These are phyloP conservation scores for Citrullus colocynthis DNA, from an alignment of 306 rosid genomes.

Conservation along the genomic window DNA sequence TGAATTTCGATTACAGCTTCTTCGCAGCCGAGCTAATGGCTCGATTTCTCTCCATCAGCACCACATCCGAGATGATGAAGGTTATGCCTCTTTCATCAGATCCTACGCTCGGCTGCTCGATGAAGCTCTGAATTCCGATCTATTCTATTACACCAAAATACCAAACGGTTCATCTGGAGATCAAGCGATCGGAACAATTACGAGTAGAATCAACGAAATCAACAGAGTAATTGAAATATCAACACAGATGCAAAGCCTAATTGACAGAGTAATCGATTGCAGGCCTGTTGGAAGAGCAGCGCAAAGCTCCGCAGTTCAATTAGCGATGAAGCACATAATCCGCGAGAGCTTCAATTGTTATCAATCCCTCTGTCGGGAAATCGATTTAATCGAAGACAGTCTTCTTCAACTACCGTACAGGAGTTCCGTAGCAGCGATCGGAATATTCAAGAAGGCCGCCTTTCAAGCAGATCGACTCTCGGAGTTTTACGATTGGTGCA, in stretches of 20 bases:
- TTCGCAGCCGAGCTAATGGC: conserved; percentile 39
- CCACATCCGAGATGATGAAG: conserved; percentile 28
- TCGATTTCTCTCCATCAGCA: conserved; percentile 48
- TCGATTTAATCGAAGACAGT: conserved; percentile 38
- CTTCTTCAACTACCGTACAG: conserved; percentile 48
- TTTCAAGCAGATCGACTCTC: conserved; percentile 36
- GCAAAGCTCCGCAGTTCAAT: conserved; percentile 23
- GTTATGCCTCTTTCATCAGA: conserved; percentile 32
- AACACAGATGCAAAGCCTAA: conserved; percentile 50
- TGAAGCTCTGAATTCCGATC: conserved; percentile 36
- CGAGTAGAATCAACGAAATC: conserved; percentile 32
- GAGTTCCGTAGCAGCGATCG: conserved; percentile 34
- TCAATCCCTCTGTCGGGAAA: conserved; percentile 23
- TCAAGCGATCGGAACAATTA: conserved; percentile 1
- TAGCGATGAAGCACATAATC: conserved; percentile 42
- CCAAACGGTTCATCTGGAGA: background rate
- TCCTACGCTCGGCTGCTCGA: conserved; percentile 51
- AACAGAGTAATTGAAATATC: conserved; percentile 35
- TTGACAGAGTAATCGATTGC: conserved; percentile 59
- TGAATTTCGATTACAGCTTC: conserved; percentile 28
- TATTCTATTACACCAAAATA: conserved; percentile 2
- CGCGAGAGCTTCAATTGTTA: conserved; percentile 50
- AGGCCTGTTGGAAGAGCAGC: conserved; percentile 30
- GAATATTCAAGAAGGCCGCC: conserved; percentile 50
- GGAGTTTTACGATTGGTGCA: conserved; percentile 57